Conservation (phyloP, 2,329 filamentous ascomycete species). For the Aspergillus intermedius region DNA sequence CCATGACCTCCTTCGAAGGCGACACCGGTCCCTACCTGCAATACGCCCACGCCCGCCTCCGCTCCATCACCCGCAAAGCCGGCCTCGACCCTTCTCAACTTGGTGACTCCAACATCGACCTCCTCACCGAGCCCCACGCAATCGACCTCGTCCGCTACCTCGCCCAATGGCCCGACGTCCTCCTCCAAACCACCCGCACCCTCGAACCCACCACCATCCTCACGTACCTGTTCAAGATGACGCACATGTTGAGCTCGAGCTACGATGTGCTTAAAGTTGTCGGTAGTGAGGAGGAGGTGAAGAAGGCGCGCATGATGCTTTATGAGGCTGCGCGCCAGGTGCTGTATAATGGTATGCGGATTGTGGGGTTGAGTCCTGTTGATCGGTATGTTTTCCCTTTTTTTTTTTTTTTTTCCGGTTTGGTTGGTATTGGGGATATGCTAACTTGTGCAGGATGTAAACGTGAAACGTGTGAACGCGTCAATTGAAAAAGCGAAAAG, state of each 20-base stretch:
- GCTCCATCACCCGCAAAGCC: slow-evolving; percentile 54
- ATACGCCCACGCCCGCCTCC: slow-evolving; percentile 56
- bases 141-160: slow-evolving; percentile 56
- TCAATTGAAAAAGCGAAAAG: too few species aligned
- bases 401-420: too few species aligned
- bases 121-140: slow-evolving; percentile 57
- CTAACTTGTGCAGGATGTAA: too few species aligned
- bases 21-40: slow-evolving; percentile 61
- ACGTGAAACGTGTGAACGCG: too few species aligned
- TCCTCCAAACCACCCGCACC: slow-evolving; percentile 57
- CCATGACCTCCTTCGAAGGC: slow-evolving; percentile 61
- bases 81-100: slow-evolving; percentile 44
- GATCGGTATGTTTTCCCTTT: slow-evolving; percentile 39
- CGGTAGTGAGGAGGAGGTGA: slow-evolving; percentile 52
- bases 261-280: slow-evolving; percentile 60
- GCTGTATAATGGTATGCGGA: slow-evolving; percentile 58
- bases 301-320: slow-evolving; percentile 55
- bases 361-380: slow-evolving; percentile 60
- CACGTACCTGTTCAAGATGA: slow-evolving; percentile 62
- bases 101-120: slow-evolving; percentile 49
- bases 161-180: slow-evolving; percentile 59
- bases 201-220: slow-evolving; percentile 63
- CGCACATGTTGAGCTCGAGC: slow-evolving; percentile 54
- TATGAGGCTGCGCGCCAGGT: slow-evolving; percentile 59
- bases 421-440: too few species aligned